Percentiles rank a stretch among this genome's conserved stretches.
These are phyloP conservation scores for Sicyos baderoa DNA, from an alignment of 306 rosid species.

Conservation along the genomic window DNA sequence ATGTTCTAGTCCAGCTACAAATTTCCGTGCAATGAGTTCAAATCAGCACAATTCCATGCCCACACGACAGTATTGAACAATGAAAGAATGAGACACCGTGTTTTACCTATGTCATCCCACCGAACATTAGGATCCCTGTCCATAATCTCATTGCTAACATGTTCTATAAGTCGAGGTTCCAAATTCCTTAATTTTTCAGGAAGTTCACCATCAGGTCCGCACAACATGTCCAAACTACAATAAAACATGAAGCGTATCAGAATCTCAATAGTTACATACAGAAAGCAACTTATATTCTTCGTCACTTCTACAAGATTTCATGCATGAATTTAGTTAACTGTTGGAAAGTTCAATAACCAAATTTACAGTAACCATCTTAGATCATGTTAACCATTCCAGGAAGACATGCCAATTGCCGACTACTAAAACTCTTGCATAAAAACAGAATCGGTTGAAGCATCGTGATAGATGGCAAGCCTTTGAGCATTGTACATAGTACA, in stretches of 20 bases:
- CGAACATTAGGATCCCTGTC: slow-evolving; percentile 89
- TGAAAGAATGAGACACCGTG: slow-evolving; percentile 18
- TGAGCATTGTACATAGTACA: background rate
- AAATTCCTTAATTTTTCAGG: slow-evolving; percentile 95
- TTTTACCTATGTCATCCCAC: slow-evolving; percentile 69
- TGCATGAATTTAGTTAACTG: background rate
- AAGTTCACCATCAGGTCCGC: slow-evolving; percentile 95
- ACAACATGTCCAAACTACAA: slow-evolving; percentile 73
- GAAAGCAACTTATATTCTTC: slow-evolving; percentile 13
- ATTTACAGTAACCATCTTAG: background rate
- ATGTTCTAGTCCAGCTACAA: slow-evolving; percentile 77
- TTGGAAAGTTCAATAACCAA: slow-evolving; percentile 1
- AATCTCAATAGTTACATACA: slow-evolving; percentile 20
- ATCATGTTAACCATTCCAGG: slow-evolving; percentile 3
- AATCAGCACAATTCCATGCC: slow-evolving; percentile 24
- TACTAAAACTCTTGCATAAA: background rate
- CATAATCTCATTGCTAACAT: slow-evolving; percentile 94
- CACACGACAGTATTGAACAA: slow-evolving; percentile 14
- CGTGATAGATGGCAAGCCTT: background rate
- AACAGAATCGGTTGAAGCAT: background rate
- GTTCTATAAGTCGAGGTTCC: slow-evolving; percentile 95
- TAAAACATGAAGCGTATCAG: slow-evolving; percentile 24
- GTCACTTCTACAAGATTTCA: background rate
- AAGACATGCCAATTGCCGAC: background rate
- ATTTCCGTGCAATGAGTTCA: slow-evolving; percentile 16